These are phyloP conservation scores for Pluteus cervinus DNA, from an alignment of 768 basidiomycete genomes.

Conservation along the genomic window DNA sequence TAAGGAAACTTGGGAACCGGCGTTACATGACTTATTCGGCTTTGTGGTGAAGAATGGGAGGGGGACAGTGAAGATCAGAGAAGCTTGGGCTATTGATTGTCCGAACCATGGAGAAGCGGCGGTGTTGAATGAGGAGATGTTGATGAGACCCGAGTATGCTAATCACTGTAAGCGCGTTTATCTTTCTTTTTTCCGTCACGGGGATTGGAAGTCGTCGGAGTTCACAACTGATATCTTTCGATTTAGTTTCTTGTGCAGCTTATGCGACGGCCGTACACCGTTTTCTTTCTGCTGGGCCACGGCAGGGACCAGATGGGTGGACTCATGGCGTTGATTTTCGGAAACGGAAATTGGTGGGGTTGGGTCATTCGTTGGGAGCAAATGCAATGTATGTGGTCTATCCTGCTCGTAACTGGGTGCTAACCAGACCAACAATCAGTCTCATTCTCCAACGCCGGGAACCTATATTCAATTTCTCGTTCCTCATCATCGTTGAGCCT, in stretches of 20 bases:
- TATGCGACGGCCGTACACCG: slow-evolving; percentile 55
- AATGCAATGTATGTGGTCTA: slow-evolving; percentile 49
- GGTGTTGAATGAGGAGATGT: slow-evolving; percentile 39
- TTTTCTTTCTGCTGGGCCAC: slow-evolving; percentile 41
- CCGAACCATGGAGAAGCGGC: slow-evolving; percentile 69
- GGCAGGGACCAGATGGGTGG: slow-evolving; percentile 30
- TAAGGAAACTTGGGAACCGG: slow-evolving; percentile 71
- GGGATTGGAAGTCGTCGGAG: too few relatives aligned
- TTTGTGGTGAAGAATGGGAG: slow-evolving; percentile 12
- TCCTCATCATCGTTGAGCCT: slow-evolving; percentile 58
- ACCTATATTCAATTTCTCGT: slow-evolving; percentile 39
- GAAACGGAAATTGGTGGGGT: slow-evolving; percentile 47
- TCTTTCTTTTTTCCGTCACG: too few relatives aligned
- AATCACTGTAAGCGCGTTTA: slow-evolving; percentile 40
- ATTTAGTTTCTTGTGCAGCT: slow-evolving; percentile 54
- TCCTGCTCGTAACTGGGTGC: neutral
- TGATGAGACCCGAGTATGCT: slow-evolving; percentile 37
- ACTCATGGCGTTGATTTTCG: slow-evolving; percentile 45
- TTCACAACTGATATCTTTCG: slow-evolving; percentile 3
- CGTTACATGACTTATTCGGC: slow-evolving; percentile 41
- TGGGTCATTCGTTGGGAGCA: slow-evolving; percentile 67
- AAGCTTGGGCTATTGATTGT: slow-evolving; percentile 67
- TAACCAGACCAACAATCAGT: slow-evolving; percentile 21
- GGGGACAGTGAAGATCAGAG: slow-evolving; percentile 32
- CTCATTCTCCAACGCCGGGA: slow-evolving; percentile 45